Conservation (phyloP, 805 yeast genomes). For the Candida silvicultrix region DNA sequence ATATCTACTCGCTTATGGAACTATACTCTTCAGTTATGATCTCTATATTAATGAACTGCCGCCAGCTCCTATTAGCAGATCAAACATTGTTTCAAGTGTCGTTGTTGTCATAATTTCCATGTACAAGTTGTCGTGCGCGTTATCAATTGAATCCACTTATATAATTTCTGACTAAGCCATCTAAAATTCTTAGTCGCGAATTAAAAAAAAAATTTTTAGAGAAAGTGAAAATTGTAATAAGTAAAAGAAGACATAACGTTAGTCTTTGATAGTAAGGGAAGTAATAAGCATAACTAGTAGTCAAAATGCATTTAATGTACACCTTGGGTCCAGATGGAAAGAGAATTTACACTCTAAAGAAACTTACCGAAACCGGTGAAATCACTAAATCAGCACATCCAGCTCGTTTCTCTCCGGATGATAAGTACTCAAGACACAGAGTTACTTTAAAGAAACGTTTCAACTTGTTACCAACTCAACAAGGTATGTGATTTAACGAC, state of each 20-base stretch:
- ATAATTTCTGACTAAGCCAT: not conserved
- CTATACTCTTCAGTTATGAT: too few relatives aligned
- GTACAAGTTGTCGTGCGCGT: not conserved
- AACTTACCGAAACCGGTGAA: conserved; percentile 77
- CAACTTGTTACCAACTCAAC: conserved; percentile 81
- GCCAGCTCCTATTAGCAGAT: not conserved
- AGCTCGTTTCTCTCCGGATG: conserved; percentile 99
- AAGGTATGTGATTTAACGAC: conserved; percentile 26
- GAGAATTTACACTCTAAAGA: conserved; percentile 88
- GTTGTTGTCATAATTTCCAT: not conserved
- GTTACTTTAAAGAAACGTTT: conserved; percentile 95
- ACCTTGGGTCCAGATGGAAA: conserved; percentile 92
- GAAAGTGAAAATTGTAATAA: not conserved
- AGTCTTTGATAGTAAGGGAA: too few relatives aligned
- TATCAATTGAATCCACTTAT: not conserved
- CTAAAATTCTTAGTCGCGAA: too few relatives aligned
- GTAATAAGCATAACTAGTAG: not conserved
- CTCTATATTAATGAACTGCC: not conserved
- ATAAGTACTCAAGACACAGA: conserved; percentile 98
- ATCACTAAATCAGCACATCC: conserved; percentile 99
- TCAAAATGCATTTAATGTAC: conserved; percentile 96
- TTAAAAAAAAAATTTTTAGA: conserved; percentile 1
- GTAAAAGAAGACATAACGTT: too few relatives aligned
- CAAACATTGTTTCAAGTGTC: too few relatives aligned
- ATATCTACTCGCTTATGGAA: not conserved